phyloP scores from a whole-genome alignment of 768 basidiomycete species.

The Daedaleopsis nitida region DNA sequence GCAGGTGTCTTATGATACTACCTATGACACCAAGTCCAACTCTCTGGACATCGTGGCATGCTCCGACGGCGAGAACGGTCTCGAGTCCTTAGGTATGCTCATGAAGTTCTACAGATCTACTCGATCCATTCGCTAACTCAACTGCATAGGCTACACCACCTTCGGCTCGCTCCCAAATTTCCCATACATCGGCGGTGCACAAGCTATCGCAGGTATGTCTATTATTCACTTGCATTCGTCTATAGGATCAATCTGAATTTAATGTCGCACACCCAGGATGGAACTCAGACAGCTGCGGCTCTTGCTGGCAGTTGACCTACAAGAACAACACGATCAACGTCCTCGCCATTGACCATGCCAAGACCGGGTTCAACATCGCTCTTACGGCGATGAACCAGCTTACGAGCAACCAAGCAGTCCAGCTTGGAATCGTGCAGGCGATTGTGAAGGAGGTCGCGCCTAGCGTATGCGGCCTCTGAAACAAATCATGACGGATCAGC shows the following conservation, averaged over 20 bases:
- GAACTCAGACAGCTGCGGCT: slow-evolving; percentile 34
- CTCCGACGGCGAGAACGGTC: slow-evolving; percentile 40
- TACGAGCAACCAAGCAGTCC: slow-evolving; percentile 43
- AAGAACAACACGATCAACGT: slow-evolving; percentile 29
- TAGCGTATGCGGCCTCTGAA: slow-evolving; percentile 51
- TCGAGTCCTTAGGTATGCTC: slow-evolving; percentile 28
- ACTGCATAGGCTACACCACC: slow-evolving; percentile 31
- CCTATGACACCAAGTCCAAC: slow-evolving; percentile 34
- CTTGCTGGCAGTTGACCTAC: slow-evolving; percentile 35
- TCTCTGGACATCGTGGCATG: slow-evolving; percentile 37
- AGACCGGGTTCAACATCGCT: slow-evolving; percentile 36
- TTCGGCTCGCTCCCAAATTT: slow-evolving; percentile 35
- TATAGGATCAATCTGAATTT: background rate
- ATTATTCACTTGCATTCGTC: background rate
- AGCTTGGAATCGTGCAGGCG: slow-evolving; percentile 51
- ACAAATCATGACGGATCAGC: slow-evolving; percentile 6
- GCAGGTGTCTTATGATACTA: slow-evolving; percentile 39
- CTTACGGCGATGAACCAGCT: slow-evolving; percentile 35
- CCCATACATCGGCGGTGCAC: slow-evolving; percentile 37
- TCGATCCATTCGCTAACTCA: background rate
- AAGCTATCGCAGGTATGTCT: slow-evolving; percentile 23
- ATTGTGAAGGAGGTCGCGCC: slow-evolving; percentile 42
- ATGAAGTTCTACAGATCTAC: background rate
- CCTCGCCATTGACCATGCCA: slow-evolving; percentile 33
- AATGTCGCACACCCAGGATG: slow-evolving; percentile 19